Base-by-base conservation (phyloP, 805 yeast species). In the Maudiozyma bulderi region DNA sequence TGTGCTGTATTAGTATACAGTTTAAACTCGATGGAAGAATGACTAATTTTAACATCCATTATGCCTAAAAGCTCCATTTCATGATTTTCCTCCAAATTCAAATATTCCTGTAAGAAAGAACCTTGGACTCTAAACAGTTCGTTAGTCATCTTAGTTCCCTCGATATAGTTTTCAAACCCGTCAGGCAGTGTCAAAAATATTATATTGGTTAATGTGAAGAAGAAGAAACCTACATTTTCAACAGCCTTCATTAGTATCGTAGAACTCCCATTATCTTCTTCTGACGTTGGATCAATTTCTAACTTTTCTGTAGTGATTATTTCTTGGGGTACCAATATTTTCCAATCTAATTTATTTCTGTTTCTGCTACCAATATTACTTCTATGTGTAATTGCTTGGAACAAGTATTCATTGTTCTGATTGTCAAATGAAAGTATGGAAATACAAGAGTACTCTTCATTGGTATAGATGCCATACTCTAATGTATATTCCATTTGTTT, bases 141-240 rank as follows among this genome's bases (percentile, higher is more conserved):
- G 6, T 41, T 33, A 11, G 55, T 11, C n/a, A 7, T 7, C 38
- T 34, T 20, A 28, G 46, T 26, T 6, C 51, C 56, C n/a, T 44
- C 45, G 13, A 59, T 47, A 8, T 47, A 31, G 33, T 56, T 59
- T 29, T 51, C 52, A 15, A 56, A 51, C 5, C 60, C 61, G 15
- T 47, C 47, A 6, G 59, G 54, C 29, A 54, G 33, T 6, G 46
- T 46, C 15, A 52, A 50, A 40, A 56, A 56, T 9, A 46, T 14
- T 8, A 54, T 44, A 8, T 46, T 45, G 7, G 20, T n/a, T 5
- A 54, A 43, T 1, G 55, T 48, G 33, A 60, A 48, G 3, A 60
- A 33, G 32, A 58, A 50, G 30, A 58, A 49, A 4, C 66, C 66
- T 10, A 59, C 46, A 45, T 57, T 55, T 15, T 54, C 40, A 13